These are phyloP conservation scores for Darksidea phi DNA, from an alignment of 495 filamentous ascomycete genomes.

Conservation along the genomic window DNA sequence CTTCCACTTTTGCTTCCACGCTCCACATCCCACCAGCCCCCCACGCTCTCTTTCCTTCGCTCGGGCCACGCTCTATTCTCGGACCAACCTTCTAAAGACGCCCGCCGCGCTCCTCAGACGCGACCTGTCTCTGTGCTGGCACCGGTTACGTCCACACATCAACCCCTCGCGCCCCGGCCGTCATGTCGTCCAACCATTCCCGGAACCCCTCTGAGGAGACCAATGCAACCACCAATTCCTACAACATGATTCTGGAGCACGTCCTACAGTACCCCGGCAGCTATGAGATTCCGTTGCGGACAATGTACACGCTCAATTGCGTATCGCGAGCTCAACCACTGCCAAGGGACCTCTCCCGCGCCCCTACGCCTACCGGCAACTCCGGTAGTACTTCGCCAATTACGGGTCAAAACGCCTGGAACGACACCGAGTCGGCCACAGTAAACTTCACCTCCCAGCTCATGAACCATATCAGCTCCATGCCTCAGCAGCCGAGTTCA, in stretches of 20 bases:
- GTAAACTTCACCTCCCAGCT: constrained; percentile 63
- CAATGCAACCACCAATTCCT: constrained; percentile 35
- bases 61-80: constrained; percentile 16
- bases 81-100: background rate
- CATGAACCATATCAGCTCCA: constrained; percentile 61
- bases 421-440: constrained; percentile 48
- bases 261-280: constrained; percentile 62
- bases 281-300: constrained; percentile 72
- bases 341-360: constrained; percentile 40
- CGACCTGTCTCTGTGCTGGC: constrained; percentile 4
- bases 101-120: constrained; percentile 1
- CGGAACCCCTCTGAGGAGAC: constrained; percentile 39
- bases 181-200: constrained; percentile 36
- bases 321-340: constrained; percentile 50
- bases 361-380: constrained; percentile 29
- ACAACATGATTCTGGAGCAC: constrained; percentile 63
- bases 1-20: background rate
- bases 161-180: background rate
- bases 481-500: constrained; percentile 63
- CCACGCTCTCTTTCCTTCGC: constrained; percentile 13
- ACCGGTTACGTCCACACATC: background rate
- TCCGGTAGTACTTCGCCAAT: constrained; percentile 37
- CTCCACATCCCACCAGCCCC: background rate
- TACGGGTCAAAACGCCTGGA: constrained; percentile 41
- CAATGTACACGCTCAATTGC: constrained; percentile 72